Evolutionary conservation across 345 rosid species (phyloP).

Genomic region (Sisymbrium irio): DNA sequence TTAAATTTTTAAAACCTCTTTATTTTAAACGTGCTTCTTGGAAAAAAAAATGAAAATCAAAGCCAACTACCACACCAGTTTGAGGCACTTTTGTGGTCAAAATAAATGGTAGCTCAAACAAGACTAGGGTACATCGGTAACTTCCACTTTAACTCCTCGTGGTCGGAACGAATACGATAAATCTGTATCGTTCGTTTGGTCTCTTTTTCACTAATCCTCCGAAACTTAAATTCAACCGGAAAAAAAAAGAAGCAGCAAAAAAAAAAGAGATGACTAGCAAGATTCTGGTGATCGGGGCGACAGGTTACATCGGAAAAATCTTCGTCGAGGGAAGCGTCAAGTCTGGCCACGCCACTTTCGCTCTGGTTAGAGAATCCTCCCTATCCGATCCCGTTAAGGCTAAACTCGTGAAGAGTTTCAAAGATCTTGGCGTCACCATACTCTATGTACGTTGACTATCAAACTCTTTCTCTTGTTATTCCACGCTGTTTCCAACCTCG

Average conservation of each 20-base stretch:
- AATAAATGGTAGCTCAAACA: not conserved
- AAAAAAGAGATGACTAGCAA: constrained; percentile 35
- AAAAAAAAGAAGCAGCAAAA: not conserved
- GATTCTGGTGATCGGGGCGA: constrained; percentile 44
- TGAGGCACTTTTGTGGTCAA: not conserved
- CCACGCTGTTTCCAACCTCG: not conserved
- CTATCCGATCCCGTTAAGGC: constrained; percentile 35
- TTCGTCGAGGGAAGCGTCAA: constrained; percentile 39
- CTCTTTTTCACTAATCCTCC: not conserved
- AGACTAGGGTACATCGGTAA: not conserved
- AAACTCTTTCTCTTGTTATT: not conserved
- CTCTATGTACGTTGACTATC: constrained; percentile 27
- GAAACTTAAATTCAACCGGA: not conserved
- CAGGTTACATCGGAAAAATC: constrained; percentile 37
- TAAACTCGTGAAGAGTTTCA: constrained; percentile 37
- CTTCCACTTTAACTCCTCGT: not conserved
- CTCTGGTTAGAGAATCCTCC: constrained; percentile 40
- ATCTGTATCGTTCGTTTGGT: not conserved
- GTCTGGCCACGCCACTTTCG: constrained; percentile 40
- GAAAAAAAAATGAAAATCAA: not conserved
- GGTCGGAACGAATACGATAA: not conserved
- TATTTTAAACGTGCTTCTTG: not conserved
- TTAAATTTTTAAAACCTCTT: not conserved
- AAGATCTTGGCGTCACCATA: constrained; percentile 37
- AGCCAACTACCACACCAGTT: not conserved